Base-by-base conservation (phyloP, 352 stramenopile species). In the Pythium pyrilobum region DNA sequence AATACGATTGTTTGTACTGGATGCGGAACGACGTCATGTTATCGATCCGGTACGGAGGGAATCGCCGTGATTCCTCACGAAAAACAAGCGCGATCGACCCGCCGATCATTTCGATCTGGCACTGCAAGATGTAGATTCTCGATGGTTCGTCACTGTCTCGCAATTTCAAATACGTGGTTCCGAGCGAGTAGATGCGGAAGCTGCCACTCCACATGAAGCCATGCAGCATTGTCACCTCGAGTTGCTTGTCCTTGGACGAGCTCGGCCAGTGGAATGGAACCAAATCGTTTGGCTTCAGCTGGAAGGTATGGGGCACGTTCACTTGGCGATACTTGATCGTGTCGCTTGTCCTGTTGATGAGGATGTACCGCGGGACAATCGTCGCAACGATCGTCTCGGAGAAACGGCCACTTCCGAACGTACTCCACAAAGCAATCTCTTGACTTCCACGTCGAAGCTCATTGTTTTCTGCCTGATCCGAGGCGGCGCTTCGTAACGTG, bases 21-120 rank as follows among this genome's bases (percentile, higher is more conserved):
- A 96, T 91, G 31, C 83, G 78, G 61, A 92, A 93, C 16, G 84
- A 94, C 21, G 86, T 95, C 74, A 92, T 91, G 67, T 96, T 96
- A 57, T 96, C 86, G 43, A 96, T 95, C 43, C 87, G 77, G 56
- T 96, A 96, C 13, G 85, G 87, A 20, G 84, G 87, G 46, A 92
- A 96, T 4, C 83, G 77, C 36, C 72, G 84, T 16, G 80, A 95
- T 59, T 95, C 85, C 67, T 91, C 81, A 20, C 81, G 71, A 43
- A 96, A 95, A 11, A 94, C 72, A 29, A 92, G 58, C 12, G 85
- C 83, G 48, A 95, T 82, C 10, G 85, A 95, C 1, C 84, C 85
- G 5, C 87, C 87, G 21, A 96, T 66, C 57, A 94, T 74, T 37
- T 95, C 84, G 38, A 93, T 87, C 49, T 92, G 81, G 29, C 85